Evolutionary conservation across 495 filamentous ascomycete genomes (phyloP), one percentile per base, ranked within the genome.

Genomic region (Podospora conica): DNA sequence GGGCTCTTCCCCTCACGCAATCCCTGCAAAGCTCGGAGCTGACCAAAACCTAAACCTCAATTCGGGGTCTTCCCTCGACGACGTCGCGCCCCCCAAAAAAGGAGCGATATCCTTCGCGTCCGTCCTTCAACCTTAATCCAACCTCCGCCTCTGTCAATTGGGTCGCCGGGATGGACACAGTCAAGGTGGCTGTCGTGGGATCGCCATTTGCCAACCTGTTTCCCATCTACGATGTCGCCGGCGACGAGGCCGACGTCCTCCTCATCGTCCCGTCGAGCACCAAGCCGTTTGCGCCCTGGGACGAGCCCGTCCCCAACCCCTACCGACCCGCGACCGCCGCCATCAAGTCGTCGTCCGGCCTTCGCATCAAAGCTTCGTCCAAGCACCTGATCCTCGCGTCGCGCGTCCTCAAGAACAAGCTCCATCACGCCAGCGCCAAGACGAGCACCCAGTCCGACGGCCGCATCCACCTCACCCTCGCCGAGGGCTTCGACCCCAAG

Each of bases 311-410:
- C 10, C 22, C n/a, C 23, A 15, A 28, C 53, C 21, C 55, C 61
- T 15, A 24, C 22, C 29, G 18, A 21, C 20, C 31, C 48, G 23
- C 61, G 12, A 57, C 56, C 10, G 27, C 25, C 5, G 25, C 63
- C 3, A 28, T 70, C 27, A 24, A 64, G 0, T 63, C 70, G 0
- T 23, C 64, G 15, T 63, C 69, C 0, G 71, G 68, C 3, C 63
- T 76, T 27, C 71, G 73, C 61, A 69, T 79, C 70, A 81, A 78
- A 55, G 81, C 85, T 9, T 86, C 83, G 15, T 83, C 83, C 2
- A 81, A 78, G 29, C 82, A 86, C 67, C 69, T 87, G 20, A 75
- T 68, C 0, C 66, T 85, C 21, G 78, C 80, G 3, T 87, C 83
- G 1, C 71, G 79, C 1, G 67, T 79, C 9, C 85, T 87, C 68